Conservation (phyloP, 805 yeast genomes). For the Maudiozyma pseudohumilis region DNA sequence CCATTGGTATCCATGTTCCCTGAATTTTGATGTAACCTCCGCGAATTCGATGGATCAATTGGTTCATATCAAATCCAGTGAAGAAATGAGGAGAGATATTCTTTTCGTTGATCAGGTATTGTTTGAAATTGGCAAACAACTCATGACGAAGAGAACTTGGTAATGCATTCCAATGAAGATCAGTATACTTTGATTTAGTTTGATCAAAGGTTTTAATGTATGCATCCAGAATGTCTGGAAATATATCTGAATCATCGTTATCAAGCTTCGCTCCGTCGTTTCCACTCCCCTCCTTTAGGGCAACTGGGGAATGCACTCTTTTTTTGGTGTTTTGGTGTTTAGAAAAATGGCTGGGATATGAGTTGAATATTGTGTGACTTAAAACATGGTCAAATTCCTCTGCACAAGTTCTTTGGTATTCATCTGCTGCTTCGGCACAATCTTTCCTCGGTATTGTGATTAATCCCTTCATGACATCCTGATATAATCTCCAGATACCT, state of each 20-base stretch:
- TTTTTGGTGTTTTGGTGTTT: neutral
- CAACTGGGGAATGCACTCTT: neutral
- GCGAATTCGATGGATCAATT: slow-evolving; percentile 53
- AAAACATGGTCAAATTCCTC: slow-evolving; percentile 4
- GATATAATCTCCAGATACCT: slow-evolving; percentile 64
- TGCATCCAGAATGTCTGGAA: too few species aligned
- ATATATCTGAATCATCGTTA: neutral
- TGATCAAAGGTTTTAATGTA: neutral
- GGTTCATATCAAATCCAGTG: slow-evolving; percentile 11
- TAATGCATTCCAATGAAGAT: slow-evolving; percentile 23
- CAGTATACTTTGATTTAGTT: slow-evolving; percentile 12
- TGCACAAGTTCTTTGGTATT: slow-evolving; percentile 3
- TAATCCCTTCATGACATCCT: slow-evolving; percentile 25
- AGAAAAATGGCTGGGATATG: neutral
- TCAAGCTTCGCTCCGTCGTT: neutral
- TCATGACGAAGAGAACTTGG: slow-evolving; percentile 11
- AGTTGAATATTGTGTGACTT: slow-evolving; percentile 2
- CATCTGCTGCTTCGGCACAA: neutral
- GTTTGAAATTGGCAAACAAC: slow-evolving; percentile 10
- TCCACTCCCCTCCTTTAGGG: neutral
- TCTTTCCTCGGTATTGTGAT: slow-evolving; percentile 5
- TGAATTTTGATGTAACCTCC: slow-evolving; percentile 90
- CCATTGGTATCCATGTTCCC: slow-evolving; percentile 85
- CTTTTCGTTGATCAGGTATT: slow-evolving; percentile 7
- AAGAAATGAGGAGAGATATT: slow-evolving; percentile 8